phyloP scores from a whole-genome alignment of 148 eudicot genomes.

The Heliosperma pusillum region DNA sequence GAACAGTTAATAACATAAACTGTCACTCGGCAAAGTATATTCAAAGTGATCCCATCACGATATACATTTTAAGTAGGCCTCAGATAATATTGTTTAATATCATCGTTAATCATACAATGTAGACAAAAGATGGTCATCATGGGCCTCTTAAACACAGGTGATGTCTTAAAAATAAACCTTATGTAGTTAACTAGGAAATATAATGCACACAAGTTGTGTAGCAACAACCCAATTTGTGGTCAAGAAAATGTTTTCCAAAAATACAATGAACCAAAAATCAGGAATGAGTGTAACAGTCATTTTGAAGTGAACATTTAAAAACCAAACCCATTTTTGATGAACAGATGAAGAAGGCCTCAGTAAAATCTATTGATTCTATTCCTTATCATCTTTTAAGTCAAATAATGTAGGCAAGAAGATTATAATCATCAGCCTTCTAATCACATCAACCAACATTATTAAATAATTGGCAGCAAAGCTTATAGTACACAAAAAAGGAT shows the following conservation, averaged over 20 bases:
- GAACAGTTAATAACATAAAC: no score
- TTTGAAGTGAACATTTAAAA: not conserved
- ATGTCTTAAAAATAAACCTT: no score
- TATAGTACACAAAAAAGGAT: not conserved
- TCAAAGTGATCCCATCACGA: no score
- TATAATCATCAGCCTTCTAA: slow-evolving; percentile 21
- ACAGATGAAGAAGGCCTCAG: slow-evolving; percentile 21
- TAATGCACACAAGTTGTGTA: not conserved
- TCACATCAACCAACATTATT: not conserved
- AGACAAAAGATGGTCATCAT: slow-evolving; percentile 17
- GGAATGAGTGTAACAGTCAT: not conserved
- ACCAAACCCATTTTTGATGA: not conserved
- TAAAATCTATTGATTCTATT: not conserved
- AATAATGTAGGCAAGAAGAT: slow-evolving; percentile 15
- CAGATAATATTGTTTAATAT: slow-evolving; percentile 7
- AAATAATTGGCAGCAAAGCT: not conserved
- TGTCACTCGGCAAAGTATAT: no score
- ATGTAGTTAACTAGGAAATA: not conserved
- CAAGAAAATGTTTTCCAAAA: not conserved
- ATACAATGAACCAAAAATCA: not conserved
- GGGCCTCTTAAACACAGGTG: slow-evolving; percentile 8
- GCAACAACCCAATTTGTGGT: not conserved
- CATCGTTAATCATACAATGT: slow-evolving; percentile 15
- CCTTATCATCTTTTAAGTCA: slow-evolving; percentile 17
- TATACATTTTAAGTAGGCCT: no score